Base-by-base conservation (phyloP, 352 stramenopile species). In the Pythium insidiosum region DNA sequence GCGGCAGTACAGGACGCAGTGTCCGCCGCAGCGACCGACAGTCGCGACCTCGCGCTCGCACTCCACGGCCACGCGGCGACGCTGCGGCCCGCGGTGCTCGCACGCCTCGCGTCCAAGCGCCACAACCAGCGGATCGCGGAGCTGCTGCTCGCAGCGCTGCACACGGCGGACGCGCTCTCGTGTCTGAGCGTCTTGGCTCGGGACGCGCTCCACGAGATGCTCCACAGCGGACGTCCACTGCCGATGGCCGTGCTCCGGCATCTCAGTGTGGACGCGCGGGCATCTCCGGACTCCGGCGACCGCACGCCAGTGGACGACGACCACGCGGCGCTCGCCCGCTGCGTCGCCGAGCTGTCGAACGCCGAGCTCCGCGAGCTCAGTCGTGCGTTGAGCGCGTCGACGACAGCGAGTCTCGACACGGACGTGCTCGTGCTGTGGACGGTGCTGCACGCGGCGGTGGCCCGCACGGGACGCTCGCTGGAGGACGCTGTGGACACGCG, bases 131-230 rank as follows among this genome's bases (percentile, higher is more conserved):
- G 15, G 13, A 30, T 53, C 38, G 46, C 38, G 9, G 38, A 38
- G 15, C 11, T 30, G 13, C 30, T 53, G 19, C 29, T 28, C 18
- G n/a, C 13, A 18, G 41, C 47, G 12, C 22, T 53, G 9, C 34
- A 28, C 4, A 25, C 20, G n/a, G 33, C 34, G 3, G 28, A 28
- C 23, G 9, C 34, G 2, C 24, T 44, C 4, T 36, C 22, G 12
- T 21, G 18, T 9, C 23, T 53, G 4, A 37, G 29, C 15, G 37
- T n/a, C 16, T 20, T 42, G 11, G 43, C 10, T 15, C 38, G 46
- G 9, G 46, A 53, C 38, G 46, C 46, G 13, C 22, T 53, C 11
- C 46, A 33, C 19, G 28, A n/a, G n/a, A n/a, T n/a, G n/a, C n/a
- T n/a, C n/a, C n/a, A n/a, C n/a, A n/a, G n/a, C n/a, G n/a, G n/a